Evolutionary conservation across 352 stramenopile genomes (phyloP).

Genomic region (Peronospora tabacina): DNA sequence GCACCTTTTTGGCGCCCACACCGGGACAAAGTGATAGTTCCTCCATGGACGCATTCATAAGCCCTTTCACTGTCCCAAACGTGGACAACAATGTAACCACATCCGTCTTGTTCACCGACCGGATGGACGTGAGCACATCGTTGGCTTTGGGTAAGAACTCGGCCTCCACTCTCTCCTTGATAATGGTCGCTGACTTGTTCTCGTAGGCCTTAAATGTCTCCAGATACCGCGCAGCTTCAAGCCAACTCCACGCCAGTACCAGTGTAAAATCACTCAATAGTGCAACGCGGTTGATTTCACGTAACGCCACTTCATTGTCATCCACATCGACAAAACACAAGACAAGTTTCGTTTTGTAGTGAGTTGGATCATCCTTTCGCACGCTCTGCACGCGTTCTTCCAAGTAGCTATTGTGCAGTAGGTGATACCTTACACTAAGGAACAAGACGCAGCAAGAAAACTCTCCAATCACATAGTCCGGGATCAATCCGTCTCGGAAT

Average conservation of each 20-base stretch:
- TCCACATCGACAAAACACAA: constrained; percentile 94
- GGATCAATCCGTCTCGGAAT: constrained; percentile 86
- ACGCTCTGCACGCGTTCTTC: constrained; percentile 88
- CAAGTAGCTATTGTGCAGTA: constrained; percentile 87
- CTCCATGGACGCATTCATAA: constrained; percentile 89
- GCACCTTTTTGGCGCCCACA: constrained; percentile 92
- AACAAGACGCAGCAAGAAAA: constrained; percentile 86
- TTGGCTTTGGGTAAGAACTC: constrained; percentile 88
- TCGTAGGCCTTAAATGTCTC: constrained; percentile 96
- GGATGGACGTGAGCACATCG: constrained; percentile 86
- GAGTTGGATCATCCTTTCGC: constrained; percentile 56
- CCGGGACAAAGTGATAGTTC: constrained; percentile 91
- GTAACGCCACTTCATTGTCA: constrained; percentile 88
- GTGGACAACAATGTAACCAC: constrained; percentile 87
- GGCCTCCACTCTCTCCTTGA: constrained; percentile 90
- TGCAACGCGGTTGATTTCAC: constrained; percentile 90
- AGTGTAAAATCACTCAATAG: constrained; percentile 90
- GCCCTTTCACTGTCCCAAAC: constrained; percentile 83
- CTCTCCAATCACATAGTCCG: constrained; percentile 92
- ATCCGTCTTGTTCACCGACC: constrained; percentile 95
- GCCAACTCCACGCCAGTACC: constrained; percentile 90
- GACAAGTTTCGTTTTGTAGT: constrained; percentile 87
- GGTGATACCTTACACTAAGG: constrained; percentile 84
- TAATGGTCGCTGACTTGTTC: constrained; percentile 90
- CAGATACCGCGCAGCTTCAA: constrained; percentile 92